Evolutionary conservation across 75 land plant species (phyloP), one percentile per base, ranked within the genome.

Genomic region (Picea sitchensis): DNA sequence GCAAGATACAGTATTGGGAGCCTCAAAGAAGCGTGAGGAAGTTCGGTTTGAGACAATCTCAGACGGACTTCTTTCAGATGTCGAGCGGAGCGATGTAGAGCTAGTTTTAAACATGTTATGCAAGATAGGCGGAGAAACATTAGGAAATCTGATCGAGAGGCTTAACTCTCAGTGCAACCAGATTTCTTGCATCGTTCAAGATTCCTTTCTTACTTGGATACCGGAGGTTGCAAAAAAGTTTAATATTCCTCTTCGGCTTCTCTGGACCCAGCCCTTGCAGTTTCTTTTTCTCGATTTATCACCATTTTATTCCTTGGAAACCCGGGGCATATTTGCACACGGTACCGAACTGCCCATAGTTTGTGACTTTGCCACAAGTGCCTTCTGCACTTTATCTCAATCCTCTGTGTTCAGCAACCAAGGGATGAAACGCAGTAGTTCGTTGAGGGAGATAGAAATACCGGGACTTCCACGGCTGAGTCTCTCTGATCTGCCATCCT

Each of bases 231-330:
- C 90, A 3, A 83, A 51, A 1, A 78, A 73, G 0, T 47, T 86
- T 4, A 79, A 80, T 3, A 41, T 92, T 59, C 88, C 91, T 17
- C 26, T 26, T 34, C 67, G 32, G 94, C 87, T 21, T 65, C 86
- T 92, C 59, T 92, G 94, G 94, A 82, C 90, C 7, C 94, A 92
- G 64, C 87, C 96, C 3, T 76, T 74, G 83, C 90, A 41, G 64
- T n/a, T n/a, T n/a, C 17, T 18, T n/a, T 61, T 18, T n/a, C 21
- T 26, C 26, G 9, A 18, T 61, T 18, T 61, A 61, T n/a, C 64
- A 18, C 21, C 64, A 61, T n/a, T 18, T 47, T 47, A 47, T 47
- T 47, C 0, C 26, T 47, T 8, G 54, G 54, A 47, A 47, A 47
- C 7, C 1, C 7, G 54, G 54, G 47, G 47, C 6, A 44, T 44